Percentiles rank a stretch among this genome's conserved stretches.
These are phyloP conservation scores for Hypholoma sublateritium DNA, from an alignment of 768 basidiomycete genomes.

Conservation along the genomic window DNA sequence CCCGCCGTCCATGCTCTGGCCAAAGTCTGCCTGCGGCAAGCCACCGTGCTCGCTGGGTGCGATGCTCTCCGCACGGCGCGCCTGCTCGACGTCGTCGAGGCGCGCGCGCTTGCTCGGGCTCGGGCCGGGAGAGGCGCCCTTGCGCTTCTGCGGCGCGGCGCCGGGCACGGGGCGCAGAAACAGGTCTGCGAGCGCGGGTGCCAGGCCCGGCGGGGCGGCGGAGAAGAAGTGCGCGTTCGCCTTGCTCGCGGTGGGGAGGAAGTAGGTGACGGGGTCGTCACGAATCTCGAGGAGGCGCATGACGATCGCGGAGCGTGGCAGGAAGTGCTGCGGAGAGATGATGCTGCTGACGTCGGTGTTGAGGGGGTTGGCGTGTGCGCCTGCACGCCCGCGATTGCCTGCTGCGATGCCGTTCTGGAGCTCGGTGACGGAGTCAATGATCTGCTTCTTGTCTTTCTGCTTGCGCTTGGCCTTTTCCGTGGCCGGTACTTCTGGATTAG, in stretches of 20 bases:
- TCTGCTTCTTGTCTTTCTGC: constrained; percentile 77
- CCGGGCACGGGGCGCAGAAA: constrained; percentile 76
- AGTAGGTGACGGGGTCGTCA: constrained; percentile 81
- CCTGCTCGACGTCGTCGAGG: constrained; percentile 70
- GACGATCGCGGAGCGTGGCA: constrained; percentile 81
- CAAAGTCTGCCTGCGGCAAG: constrained; percentile 52
- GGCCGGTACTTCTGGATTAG: constrained; percentile 34
- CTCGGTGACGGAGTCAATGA: constrained; percentile 90
- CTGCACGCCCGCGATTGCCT: constrained; percentile 54
- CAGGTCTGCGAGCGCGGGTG: constrained; percentile 77
- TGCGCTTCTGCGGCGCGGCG: constrained; percentile 52
- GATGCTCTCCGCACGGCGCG: constrained; percentile 63
- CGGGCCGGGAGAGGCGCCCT: constrained; percentile 56
- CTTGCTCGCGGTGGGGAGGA: constrained; percentile 79
- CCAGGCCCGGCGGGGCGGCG: constrained; percentile 82
- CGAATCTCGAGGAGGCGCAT: constrained; percentile 87
- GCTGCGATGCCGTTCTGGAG: constrained; percentile 63
- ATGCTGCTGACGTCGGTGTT: constrained; percentile 65
- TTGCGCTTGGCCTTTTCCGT: constrained; percentile 33
- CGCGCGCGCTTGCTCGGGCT: constrained; percentile 62
- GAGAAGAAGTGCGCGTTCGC: constrained; percentile 75
- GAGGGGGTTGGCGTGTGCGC: constrained; percentile 51
- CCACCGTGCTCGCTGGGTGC: constrained; percentile 63
- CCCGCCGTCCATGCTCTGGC: constrained; percentile 30
- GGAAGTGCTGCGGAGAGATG: constrained; percentile 76